Base-by-base conservation (phyloP, 225 moss, liverwort and hornwort genomes). In the Sphagnum tenellum region DNA sequence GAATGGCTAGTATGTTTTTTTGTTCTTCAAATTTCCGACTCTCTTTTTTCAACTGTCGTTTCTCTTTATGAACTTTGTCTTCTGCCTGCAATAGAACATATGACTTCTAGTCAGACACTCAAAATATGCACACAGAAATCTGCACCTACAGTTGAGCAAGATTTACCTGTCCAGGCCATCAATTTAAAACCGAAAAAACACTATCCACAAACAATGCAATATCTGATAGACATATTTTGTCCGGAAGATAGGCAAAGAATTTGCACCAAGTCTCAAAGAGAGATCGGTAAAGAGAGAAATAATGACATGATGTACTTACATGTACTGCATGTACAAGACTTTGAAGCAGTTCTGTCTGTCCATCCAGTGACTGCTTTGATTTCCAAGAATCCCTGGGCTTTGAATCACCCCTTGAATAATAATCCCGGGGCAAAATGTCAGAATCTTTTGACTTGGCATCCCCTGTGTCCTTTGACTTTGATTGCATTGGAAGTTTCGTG, bases 321-420 rank as follows among this genome's bases (percentile, higher is more conserved):
- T 66, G 69, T 8, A 72, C 79, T 44, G 79, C 75, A 48, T 79
- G 75, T 52, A 72, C 75, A 50, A 79, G 75, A 48, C 79, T 75
- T 69, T 75, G 75, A 46, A 79, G 64, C 66, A 79, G 70, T 59
- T 79, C 72, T 2, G 66, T 69, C 10, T 79, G 75, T 44, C 72
- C 79, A 62, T 79, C 79, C 50, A 79, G 59, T 14, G 72, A 72
- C 48, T 69, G 75, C 63, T 66, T 59, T n/a, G 79, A 79, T 67
- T 55, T 72, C 11, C 51, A 61, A 45, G 57, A 57, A 47, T 67
- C 67, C 46, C 4, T 7, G 2, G 69, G 65, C 48, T 48, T 73
- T 54, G 71, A 48, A 12, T 63, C 29, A 29, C 29, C 29, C 29
- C 29, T 29, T 29, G 29, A 29, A 29, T 29, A 29, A 29, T 29